phyloP scores from a whole-genome alignment of 1,139 yeast genomes.

The Lodderomyces beijingensis region DNA sequence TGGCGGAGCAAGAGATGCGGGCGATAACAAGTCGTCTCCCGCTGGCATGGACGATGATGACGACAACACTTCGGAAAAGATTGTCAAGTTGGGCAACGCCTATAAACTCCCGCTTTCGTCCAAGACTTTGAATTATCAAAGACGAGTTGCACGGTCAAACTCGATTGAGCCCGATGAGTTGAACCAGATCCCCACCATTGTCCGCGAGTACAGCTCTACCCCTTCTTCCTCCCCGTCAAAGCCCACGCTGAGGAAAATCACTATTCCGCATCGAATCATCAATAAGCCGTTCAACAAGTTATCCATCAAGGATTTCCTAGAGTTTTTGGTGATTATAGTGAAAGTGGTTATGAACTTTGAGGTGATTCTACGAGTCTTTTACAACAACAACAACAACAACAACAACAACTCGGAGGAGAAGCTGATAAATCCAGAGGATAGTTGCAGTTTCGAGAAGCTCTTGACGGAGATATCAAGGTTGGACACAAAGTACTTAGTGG shows the following conservation, averaged over 20 bases:
- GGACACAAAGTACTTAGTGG: background rate
- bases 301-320: constrained; percentile 35
- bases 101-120: constrained; percentile 41
- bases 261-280: constrained; percentile 42
- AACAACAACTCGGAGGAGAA: constrained; percentile 1
- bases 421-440: constrained; percentile 8
- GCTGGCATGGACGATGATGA: constrained; percentile 1
- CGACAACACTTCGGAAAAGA: constrained; percentile 19
- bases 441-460: constrained; percentile 13
- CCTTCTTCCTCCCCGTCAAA: constrained; percentile 1
- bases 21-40: constrained; percentile 4
- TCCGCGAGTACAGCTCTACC: constrained; percentile 8
- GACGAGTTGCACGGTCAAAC: constrained; percentile 17
- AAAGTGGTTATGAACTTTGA: constrained; percentile 37
- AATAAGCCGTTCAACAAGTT: constrained; percentile 40
- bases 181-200: constrained; percentile 11
- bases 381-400: constrained; percentile 6
- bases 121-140: constrained; percentile 36
- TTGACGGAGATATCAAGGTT: constrained; percentile 3
- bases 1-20: background rate
- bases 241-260: constrained; percentile 19
- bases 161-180: constrained; percentile 12
- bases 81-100: constrained; percentile 33
- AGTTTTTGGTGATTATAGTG: constrained; percentile 34
- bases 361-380: constrained; percentile 19